Conservation (phyloP, 805 yeast species). For the Pichia membranifaciens region DNA sequence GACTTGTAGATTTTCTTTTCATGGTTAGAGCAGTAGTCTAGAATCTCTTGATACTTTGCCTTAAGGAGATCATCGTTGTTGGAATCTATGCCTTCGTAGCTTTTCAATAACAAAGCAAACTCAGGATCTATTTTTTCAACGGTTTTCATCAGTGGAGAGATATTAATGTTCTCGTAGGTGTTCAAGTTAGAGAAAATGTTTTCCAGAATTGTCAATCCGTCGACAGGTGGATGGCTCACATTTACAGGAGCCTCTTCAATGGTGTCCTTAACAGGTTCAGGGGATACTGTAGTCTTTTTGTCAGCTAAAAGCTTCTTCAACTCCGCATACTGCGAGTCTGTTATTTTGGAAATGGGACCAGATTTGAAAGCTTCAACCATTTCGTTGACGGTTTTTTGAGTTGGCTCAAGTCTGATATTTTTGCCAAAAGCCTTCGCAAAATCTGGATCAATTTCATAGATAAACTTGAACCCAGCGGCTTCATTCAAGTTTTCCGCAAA, state of each 20-base stretch:
- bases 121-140: conserved; percentile 22
- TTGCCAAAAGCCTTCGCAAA: conserved; percentile 19
- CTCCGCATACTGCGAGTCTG: conserved; percentile 10
- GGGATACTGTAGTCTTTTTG: neutral
- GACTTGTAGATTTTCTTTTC: conserved; percentile 20
- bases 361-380: conserved; percentile 15
- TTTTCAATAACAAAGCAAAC: conserved; percentile 20
- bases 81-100: conserved; percentile 19
- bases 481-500: conserved; percentile 17
- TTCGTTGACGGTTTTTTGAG: conserved; percentile 13
- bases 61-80: conserved; percentile 19
- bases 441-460: conserved; percentile 17
- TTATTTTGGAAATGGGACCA: conserved; percentile 17
- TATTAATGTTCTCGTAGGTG: conserved; percentile 18
- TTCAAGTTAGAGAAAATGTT: conserved; percentile 23
- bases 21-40: conserved; percentile 18
- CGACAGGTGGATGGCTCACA: conserved; percentile 1
- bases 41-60: conserved; percentile 16
- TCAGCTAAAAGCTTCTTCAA: conserved; percentile 7
- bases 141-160: conserved; percentile 20
- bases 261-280: neutral
- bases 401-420: conserved; percentile 14
- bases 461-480: conserved; percentile 19
- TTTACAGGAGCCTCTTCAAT: conserved; percentile 1
- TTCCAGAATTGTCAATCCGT: conserved; percentile 14